Evolutionary conservation across 441 rosid genomes (phyloP).

Genomic region (Brassica hybrid): DNA sequence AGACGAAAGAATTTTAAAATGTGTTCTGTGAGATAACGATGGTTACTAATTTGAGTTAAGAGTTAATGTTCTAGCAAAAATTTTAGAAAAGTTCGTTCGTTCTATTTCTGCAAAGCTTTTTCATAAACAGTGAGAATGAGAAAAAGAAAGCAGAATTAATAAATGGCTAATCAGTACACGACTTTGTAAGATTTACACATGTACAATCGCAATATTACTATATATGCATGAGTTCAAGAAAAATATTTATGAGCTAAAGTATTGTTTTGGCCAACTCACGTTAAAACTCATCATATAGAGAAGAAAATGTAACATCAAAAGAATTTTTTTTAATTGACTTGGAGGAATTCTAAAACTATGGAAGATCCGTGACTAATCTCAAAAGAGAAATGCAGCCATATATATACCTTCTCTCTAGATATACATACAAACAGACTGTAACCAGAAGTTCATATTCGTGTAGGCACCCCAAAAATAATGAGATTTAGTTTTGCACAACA

Average conservation of each 20-base stretch:
- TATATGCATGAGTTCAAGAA: neutral
- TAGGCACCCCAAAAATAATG: no score
- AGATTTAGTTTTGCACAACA: no score
- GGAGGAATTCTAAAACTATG: no score
- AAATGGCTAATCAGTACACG: neutral
- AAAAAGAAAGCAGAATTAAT: conserved; percentile 1
- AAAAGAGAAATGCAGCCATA: no score
- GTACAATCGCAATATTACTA: neutral
- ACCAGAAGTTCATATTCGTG: no score
- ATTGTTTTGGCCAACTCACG: neutral
- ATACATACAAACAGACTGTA: no score
- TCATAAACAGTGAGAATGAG: neutral
- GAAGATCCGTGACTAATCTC: no score
- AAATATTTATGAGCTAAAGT: neutral
- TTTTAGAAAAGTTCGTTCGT: neutral
- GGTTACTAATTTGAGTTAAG: neutral
- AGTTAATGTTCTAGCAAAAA: neutral
- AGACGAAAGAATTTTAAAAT: neutral
- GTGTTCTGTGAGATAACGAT: neutral
- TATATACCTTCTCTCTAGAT: no score
- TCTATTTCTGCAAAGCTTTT: neutral
- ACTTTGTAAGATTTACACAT: neutral
- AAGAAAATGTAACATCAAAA: no score
- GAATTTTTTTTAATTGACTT: no score
- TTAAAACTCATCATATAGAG: no score